Percentiles rank a stretch among this genome's conserved stretches.
Conservation (phyloP, 345 rosid species). For the Brassica rapa region DNA sequence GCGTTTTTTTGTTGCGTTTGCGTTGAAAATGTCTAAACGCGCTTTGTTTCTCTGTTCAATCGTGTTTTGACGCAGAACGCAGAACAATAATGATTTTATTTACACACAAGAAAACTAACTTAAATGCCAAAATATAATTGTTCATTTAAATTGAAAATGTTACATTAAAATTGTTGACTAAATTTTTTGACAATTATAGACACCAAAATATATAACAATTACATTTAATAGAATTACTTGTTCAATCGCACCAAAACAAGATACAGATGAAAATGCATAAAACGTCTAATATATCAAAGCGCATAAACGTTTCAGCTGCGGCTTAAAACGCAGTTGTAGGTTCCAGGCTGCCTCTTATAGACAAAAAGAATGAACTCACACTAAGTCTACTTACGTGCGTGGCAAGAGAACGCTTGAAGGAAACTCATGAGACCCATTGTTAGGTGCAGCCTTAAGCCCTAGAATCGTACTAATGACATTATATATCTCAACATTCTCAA, state of each 20-base stretch:
- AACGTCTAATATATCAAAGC: background rate
- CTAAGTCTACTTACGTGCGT: background rate
- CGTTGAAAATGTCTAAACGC: conserved; percentile 21
- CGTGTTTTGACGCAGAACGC: background rate
- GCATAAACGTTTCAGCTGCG: background rate
- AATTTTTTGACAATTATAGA: background rate
- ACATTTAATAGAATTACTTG: background rate
- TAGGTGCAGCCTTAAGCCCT: background rate
- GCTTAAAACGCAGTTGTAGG: background rate
- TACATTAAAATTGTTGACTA: no score
- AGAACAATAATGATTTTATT: background rate
- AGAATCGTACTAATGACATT: conserved; percentile 39
- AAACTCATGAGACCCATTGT: background rate
- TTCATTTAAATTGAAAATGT: no score
- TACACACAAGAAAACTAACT: no score
- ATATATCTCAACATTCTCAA: conserved; percentile 86
- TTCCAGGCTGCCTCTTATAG: background rate
- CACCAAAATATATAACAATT: background rate
- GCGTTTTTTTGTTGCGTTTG: conserved; percentile 11
- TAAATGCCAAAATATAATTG: no score
- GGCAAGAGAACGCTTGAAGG: background rate
- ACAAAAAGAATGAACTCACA: background rate
- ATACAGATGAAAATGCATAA: background rate
- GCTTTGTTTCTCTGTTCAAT: background rate
- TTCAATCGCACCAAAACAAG: background rate